A percentile compares a stretch with the other conserved stretches of the same genome.
These are phyloP conservation scores for Boletus sp. DNA, from an alignment of 768 basidiomycete genomes.

Conservation along the genomic window DNA sequence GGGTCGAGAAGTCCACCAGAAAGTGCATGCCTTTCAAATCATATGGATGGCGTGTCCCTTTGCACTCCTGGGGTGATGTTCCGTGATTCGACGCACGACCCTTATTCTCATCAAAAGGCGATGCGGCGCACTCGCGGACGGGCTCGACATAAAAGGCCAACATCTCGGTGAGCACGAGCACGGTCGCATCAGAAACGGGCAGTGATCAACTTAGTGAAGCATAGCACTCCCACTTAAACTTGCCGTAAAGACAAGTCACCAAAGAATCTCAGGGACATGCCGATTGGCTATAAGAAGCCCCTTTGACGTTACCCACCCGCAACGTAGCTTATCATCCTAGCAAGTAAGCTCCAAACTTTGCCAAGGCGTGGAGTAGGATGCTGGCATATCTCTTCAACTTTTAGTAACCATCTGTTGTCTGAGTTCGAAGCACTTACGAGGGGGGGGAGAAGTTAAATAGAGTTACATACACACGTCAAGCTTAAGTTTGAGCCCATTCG, in stretches of 20 bases:
- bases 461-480: constrained; percentile 20
- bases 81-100: constrained; percentile 1
- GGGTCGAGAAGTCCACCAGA: constrained; percentile 9
- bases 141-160: background rate
- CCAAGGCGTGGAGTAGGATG: constrained; percentile 4
- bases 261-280: background rate
- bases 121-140: background rate
- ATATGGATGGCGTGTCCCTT: constrained; percentile 5
- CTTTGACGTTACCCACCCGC: background rate
- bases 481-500: constrained; percentile 20
- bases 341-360: background rate
- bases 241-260: constrained; percentile 7
- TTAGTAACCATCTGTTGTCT: constrained; percentile 9
- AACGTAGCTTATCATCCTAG: background rate
- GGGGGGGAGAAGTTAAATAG: constrained; percentile 6
- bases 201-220: constrained; percentile 3
- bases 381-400: constrained; percentile 9
- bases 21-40: background rate
- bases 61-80: background rate
- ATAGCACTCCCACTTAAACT: background rate
- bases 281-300: constrained; percentile 1
- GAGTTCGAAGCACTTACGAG: constrained; percentile 15
- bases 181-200: background rate
- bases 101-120: background rate
- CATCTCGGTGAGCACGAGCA: background rate